Conservation (phyloP, 257 asterid species). For the Striga asiatica region DNA sequence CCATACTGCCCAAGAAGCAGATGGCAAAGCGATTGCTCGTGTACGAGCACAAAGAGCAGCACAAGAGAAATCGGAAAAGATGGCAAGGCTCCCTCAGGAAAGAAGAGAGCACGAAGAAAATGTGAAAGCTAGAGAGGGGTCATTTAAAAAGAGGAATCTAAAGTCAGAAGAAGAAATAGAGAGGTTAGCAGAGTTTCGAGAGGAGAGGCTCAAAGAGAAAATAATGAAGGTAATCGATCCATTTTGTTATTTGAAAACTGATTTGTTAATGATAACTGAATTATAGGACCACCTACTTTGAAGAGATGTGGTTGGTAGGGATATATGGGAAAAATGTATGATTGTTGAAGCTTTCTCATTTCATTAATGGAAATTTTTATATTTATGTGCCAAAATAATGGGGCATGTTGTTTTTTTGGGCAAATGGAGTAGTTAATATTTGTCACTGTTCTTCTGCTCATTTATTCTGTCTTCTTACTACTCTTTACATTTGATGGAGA, state of each 20-base stretch:
- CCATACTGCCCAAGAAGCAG: slow-evolving; percentile 36
- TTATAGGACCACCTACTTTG: neutral
- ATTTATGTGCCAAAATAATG: too few relatives aligned
- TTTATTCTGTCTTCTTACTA: too few relatives aligned
- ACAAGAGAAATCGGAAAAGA: slow-evolving; percentile 39
- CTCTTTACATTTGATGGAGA: too few relatives aligned
- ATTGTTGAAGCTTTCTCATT: neutral
- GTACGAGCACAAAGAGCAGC: slow-evolving; percentile 38
- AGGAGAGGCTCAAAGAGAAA: slow-evolving; percentile 62
- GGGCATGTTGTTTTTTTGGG: too few relatives aligned
- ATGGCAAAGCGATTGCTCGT: slow-evolving; percentile 38
- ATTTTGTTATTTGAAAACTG: neutral
- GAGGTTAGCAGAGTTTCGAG: slow-evolving; percentile 42
- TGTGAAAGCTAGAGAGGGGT: slow-evolving; percentile 24
- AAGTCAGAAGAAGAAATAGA: slow-evolving; percentile 59
- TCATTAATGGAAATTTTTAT: too few relatives aligned
- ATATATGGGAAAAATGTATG: too few relatives aligned
- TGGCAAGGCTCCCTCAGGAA: slow-evolving; percentile 35
- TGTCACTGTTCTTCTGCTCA: too few relatives aligned
- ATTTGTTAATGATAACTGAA: neutral
- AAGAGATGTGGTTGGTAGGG: too few relatives aligned
- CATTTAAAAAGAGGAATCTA: slow-evolving; percentile 28
- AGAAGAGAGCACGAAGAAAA: slow-evolving; percentile 47
- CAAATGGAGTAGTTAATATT: too few relatives aligned
- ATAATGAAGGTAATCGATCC: slow-evolving; percentile 47